Conservation (phyloP, 352 stramenopile species). For the Blastocystis sp. region DNA sequence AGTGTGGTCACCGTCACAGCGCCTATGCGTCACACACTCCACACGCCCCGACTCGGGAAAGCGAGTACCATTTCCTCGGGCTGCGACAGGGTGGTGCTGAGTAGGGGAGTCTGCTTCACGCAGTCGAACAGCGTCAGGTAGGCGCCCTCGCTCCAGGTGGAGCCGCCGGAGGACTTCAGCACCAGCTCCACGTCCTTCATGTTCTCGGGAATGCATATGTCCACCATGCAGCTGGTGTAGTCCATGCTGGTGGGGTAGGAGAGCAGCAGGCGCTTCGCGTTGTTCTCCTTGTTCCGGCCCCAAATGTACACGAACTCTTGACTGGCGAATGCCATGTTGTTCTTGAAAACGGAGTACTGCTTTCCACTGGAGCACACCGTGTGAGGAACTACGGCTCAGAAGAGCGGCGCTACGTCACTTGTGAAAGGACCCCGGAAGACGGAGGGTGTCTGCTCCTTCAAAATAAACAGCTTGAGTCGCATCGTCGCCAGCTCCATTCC, state of each 20-base stretch:
- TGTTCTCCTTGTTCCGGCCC: slow-evolving; percentile 3
- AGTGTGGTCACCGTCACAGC: not conserved
- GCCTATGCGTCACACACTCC: not conserved
- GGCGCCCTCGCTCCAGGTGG: not conserved
- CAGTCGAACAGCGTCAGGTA: slow-evolving; percentile 41
- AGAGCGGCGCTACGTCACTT: not conserved
- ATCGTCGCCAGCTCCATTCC: slow-evolving; percentile 20
- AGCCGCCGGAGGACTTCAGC: slow-evolving; percentile 11
- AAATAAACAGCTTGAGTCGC: slow-evolving; percentile 27
- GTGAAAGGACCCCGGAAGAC: slow-evolving; percentile 24
- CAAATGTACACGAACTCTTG: slow-evolving; percentile 38
- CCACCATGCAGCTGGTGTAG: slow-evolving; percentile 41
- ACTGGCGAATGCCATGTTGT: slow-evolving; percentile 12
- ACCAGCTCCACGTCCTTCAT: slow-evolving; percentile 22
- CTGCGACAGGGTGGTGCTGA: not conserved
- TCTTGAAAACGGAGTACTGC: slow-evolving; percentile 62
- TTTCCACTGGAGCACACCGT: slow-evolving; percentile 53
- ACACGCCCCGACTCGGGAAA: not conserved
- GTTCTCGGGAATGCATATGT: slow-evolving; percentile 37
- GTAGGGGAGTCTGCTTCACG: not conserved
- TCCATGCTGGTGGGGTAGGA: slow-evolving; percentile 11
- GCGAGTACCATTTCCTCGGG: slow-evolving; percentile 11
- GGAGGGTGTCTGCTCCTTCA: not conserved
- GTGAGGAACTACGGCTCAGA: slow-evolving; percentile 36
- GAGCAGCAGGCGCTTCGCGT: slow-evolving; percentile 16